A percentile compares a stretch with the other conserved stretches of the same genome.
Conservation (phyloP, 75 land plant species). For the Isoetes taiwanensis region DNA sequence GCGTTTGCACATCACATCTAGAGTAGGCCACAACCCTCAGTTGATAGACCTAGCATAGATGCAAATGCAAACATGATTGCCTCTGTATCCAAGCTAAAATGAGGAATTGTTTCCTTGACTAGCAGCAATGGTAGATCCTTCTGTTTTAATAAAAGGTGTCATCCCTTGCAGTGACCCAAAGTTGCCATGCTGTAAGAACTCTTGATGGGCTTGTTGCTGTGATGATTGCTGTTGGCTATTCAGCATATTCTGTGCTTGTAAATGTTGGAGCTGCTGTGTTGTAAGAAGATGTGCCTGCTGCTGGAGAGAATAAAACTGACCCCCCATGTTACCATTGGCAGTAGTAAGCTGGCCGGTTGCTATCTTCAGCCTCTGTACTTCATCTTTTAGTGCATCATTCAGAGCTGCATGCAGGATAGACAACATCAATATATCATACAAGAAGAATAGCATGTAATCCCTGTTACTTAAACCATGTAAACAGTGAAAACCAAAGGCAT, state of each 20-base stretch:
- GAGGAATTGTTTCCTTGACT: constrained; percentile 28
- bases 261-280: constrained; percentile 13
- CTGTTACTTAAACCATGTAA: no score
- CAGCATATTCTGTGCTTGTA: constrained; percentile 10
- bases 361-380: constrained; percentile 78
- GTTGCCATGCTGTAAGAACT: constrained; percentile 40
- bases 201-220: constrained; percentile 29
- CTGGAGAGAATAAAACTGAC: constrained; percentile 10
- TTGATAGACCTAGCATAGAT: no score
- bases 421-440: neutral
- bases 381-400: constrained; percentile 84
- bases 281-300: neutral
- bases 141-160: constrained; percentile 19
- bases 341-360: constrained; percentile 51
- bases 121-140: constrained; percentile 17
- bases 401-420: constrained; percentile 36
- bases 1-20: no score
- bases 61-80: no score
- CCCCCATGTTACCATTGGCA: constrained; percentile 5
- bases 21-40: no score
- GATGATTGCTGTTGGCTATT: constrained; percentile 18
- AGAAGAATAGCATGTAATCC: no score
- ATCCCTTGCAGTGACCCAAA: constrained; percentile 44
- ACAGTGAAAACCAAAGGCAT: no score
- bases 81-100: no score